Conservation (phyloP, 768 basidiomycete species). For the Russula foetens region DNA sequence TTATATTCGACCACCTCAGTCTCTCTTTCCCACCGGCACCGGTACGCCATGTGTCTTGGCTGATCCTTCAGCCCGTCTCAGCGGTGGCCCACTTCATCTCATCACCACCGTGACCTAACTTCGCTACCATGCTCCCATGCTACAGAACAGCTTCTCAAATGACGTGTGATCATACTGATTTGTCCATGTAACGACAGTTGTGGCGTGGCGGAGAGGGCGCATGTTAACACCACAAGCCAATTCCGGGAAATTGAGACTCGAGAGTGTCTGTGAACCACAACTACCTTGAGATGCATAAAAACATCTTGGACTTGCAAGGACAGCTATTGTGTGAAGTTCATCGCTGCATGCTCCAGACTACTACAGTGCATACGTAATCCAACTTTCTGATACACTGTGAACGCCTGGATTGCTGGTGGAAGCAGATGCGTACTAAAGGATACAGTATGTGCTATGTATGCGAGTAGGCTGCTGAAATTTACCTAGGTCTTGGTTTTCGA, state of each 20-base stretch:
- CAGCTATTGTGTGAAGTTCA: neutral
- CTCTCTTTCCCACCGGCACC: neutral
- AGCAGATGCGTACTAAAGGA: constrained; percentile 4
- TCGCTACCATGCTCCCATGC: no score
- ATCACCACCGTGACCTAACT: no score
- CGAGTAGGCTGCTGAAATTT: neutral
- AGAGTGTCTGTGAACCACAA: no score
- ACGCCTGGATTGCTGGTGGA: neutral
- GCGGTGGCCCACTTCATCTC: no score
- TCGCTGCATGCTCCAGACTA: neutral
- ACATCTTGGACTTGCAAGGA: neutral
- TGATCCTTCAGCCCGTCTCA: no score
- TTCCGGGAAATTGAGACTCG: no score
- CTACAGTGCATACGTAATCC: neutral
- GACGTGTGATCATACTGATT: neutral
- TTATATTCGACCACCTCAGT: neutral
- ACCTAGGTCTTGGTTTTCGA: constrained; percentile 56
- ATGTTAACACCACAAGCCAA: no score
- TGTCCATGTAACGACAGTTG: neutral
- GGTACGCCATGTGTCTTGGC: neutral
- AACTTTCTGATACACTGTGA: neutral
- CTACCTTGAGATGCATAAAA: neutral
- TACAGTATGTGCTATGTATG: constrained; percentile 5
- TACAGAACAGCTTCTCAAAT: neutral
- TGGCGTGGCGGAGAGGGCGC: no score